Evolutionary conservation across 306 rosid genomes (phyloP).

Genomic region (Datisca glomerata): DNA sequence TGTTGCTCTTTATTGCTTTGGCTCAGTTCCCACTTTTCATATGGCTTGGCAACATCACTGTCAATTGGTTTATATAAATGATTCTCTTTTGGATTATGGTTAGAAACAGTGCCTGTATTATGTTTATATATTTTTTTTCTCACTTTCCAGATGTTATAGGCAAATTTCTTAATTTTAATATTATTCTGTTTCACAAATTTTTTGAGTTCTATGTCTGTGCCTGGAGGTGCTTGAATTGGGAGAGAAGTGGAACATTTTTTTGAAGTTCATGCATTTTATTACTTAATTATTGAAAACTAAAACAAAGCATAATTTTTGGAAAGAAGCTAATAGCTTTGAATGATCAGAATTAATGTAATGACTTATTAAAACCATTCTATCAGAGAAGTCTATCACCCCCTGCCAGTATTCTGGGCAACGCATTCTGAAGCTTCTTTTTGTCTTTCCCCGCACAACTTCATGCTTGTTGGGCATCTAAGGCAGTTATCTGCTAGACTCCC

Average conservation of each 20-base stretch:
- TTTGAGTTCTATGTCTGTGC: background rate
- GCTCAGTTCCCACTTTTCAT: slow-evolving; percentile 84
- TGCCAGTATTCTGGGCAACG: slow-evolving; percentile 1
- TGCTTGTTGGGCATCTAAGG: slow-evolving; percentile 23
- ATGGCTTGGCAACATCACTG: slow-evolving; percentile 87
- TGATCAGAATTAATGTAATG: too few relatives aligned
- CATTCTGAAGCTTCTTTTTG: slow-evolving; percentile 31
- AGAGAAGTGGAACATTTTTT: too few relatives aligned
- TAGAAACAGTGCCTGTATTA: background rate
- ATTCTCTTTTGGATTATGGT: too few relatives aligned
- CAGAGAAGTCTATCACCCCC: background rate
- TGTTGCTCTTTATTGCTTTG: slow-evolving; percentile 79
- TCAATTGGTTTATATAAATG: slow-evolving; percentile 72
- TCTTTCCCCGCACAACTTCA: slow-evolving; percentile 18
- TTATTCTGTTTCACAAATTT: background rate
- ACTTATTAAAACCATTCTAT: too few relatives aligned
- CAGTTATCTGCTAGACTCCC: slow-evolving; percentile 38
- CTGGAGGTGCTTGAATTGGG: too few relatives aligned
- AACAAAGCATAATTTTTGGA: background rate
- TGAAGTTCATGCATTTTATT: too few relatives aligned
- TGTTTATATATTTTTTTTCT: background rate
- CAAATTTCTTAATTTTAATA: background rate
- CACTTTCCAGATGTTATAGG: background rate
- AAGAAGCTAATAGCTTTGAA: too few relatives aligned
- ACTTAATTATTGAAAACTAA: too few relatives aligned